Percentiles rank a stretch among this genome's conserved stretches.
phyloP scores from a whole-genome alignment of 345 rosid genomes.

The Noccaea caerulescens region DNA sequence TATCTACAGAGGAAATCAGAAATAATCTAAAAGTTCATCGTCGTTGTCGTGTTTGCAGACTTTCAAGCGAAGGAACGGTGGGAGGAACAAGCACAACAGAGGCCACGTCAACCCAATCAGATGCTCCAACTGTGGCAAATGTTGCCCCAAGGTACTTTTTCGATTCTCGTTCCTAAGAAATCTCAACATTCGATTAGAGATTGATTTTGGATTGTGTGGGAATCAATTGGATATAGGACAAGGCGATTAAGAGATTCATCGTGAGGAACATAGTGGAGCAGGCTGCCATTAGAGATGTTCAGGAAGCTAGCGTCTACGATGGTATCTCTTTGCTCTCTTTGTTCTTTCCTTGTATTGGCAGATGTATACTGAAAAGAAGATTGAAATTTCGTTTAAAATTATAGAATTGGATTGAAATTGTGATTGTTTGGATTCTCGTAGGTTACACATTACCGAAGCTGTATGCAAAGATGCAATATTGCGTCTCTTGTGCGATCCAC shows the following conservation, averaged over 20 bases:
- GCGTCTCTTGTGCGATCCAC: constrained; percentile 96
- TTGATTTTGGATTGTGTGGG: background rate
- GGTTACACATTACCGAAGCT: constrained; percentile 83
- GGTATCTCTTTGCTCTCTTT: constrained; percentile 45
- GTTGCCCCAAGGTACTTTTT: constrained; percentile 70
- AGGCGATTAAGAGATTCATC: constrained; percentile 82
- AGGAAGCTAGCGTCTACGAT: constrained; percentile 83
- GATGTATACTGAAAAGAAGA: background rate
- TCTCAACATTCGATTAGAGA: constrained; percentile 19
- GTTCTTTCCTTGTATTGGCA: background rate
- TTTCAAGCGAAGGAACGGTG: constrained; percentile 93
- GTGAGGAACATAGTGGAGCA: constrained; percentile 95
- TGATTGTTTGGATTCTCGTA: constrained; percentile 26
- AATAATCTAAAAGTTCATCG: no score
- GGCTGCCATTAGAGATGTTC: constrained; percentile 91
- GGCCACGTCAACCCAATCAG: constrained; percentile 88
- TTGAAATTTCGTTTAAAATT: background rate
- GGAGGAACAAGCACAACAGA: constrained; percentile 93
- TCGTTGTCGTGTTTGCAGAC: constrained; percentile 50
- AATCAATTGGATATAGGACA: constrained; percentile 52
- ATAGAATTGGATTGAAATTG: background rate
- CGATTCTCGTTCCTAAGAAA: no score
- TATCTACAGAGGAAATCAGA: constrained; percentile 35
- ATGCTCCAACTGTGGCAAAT: constrained; percentile 92
- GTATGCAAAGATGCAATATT: constrained; percentile 89